phyloP scores from a whole-genome alignment of 2,329 filamentous ascomycete genomes.

The Epichloe gansuensis region DNA sequence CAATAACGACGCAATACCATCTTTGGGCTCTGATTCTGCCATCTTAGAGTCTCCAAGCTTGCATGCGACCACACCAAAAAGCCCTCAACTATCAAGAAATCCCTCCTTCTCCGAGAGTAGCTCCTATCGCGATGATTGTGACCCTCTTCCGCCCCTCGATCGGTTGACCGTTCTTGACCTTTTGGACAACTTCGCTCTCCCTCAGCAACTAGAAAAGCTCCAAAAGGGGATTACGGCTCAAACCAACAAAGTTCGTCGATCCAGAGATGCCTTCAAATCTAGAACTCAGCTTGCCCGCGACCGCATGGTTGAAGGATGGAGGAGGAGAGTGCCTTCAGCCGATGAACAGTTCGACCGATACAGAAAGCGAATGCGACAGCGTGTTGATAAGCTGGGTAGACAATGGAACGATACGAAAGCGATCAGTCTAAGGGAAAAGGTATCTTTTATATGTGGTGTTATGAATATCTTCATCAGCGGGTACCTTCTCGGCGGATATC shows the following conservation, averaged over 20 bases:
- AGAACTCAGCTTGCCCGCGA: conserved; percentile 70
- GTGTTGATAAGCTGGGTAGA: conserved; percentile 74
- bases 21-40: conserved; percentile 29
- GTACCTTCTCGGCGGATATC: conserved; percentile 77
- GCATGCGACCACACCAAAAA: conserved; percentile 33
- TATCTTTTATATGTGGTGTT: conserved; percentile 90
- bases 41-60: conserved; percentile 38
- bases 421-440: conserved; percentile 83
- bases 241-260: conserved; percentile 72
- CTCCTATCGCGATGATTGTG: conserved; percentile 81
- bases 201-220: conserved; percentile 81
- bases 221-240: conserved; percentile 73
- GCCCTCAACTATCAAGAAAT: conserved; percentile 56
- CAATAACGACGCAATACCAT: conserved; percentile 28
- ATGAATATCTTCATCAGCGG: conserved; percentile 96
- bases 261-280: conserved; percentile 67
- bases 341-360: conserved; percentile 92
- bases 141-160: conserved; percentile 76
- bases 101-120: conserved; percentile 74
- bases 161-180: conserved; percentile 85
- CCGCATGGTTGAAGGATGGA: conserved; percentile 86
- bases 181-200: conserved; percentile 83
- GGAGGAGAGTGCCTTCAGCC: conserved; percentile 69
- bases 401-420: conserved; percentile 84
- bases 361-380: conserved; percentile 71